Base-by-base conservation (phyloP, 2,329 filamentous ascomycete species). In the Trichoderma sp. region DNA sequence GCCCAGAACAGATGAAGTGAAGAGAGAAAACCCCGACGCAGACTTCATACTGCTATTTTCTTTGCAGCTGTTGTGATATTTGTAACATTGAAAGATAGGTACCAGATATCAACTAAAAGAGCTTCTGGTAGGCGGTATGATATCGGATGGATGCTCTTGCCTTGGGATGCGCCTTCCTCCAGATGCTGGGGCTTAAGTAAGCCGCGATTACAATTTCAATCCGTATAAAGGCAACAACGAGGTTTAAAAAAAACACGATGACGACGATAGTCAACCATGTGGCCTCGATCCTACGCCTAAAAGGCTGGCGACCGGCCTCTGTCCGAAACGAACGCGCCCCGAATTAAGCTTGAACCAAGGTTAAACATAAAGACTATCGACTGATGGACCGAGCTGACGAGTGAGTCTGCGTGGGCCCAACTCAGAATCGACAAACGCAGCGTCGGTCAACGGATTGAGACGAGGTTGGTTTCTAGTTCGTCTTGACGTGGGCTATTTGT, bases 381-480 rank as follows among this genome's bases (percentile, higher is more conserved):
- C 34, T 53, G 39, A 30, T 12, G 9, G 36, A 17, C 50, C 20
- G 32, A 26, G 50, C 47, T 67, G 23, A 64, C 4, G 39, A 20
- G 17, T 34, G n/a, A 53, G 43, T 34, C n/a, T 65, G 43, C 43
- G 43, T 50, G 62, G 43, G 4, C 12, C 28, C 47, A 23, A n/a
- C 4, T 20, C 32, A 36, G 11, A 36, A n/a, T 34, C 58, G 58
- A 36, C 13, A 17, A 23, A 26, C 30, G 58, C 4, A 34, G 28
- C 43, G 7, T 65, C 62, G 62, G 62, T 65, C 43, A 65, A 65
- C 62, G 43, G n/a, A 65, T 65, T 53, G 62, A 65, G 43, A 55
- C 32, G 43, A 65, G n/a, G 17, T 50, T 50, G 17, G 39, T 30
- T n/a, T 65, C 43, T 34, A 53, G 28, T 34, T 23, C 13, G 28